Conservation (phyloP, 306 rosid species). For the Herpetospermum pedunculosum region DNA sequence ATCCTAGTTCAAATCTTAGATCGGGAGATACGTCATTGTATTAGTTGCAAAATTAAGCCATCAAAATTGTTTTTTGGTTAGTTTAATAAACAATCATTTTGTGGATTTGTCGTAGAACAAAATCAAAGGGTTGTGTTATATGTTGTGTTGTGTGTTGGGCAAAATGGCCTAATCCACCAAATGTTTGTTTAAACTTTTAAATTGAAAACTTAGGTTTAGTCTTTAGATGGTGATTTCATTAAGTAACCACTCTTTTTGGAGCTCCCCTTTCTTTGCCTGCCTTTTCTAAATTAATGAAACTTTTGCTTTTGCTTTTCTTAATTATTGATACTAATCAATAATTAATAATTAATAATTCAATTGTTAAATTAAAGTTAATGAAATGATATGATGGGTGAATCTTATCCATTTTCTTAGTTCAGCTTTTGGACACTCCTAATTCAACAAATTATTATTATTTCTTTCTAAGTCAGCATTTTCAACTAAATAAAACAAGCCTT, state of each 20-base stretch:
- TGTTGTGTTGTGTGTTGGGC: neutral
- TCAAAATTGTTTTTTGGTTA: neutral
- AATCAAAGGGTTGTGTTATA: neutral
- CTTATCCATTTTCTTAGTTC: constrained; percentile 3
- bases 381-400: neutral
- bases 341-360: neutral
- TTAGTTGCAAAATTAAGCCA: neutral
- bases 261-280: neutral
- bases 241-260: neutral
- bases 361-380: neutral
- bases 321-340: neutral
- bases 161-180: constrained; percentile 10
- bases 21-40: neutral
- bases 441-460: neutral
- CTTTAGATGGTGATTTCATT: neutral
- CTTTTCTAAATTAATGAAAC: neutral
- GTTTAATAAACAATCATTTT: neutral
- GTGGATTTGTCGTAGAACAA: neutral
- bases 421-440: neutral
- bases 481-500: neutral
- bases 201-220: neutral
- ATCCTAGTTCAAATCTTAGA: neutral
- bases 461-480: neutral
- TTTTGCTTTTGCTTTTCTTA: neutral
- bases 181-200: neutral